phyloP scores from a whole-genome alignment of 78 protist species.

The Emiliania huxleyi region DNA sequence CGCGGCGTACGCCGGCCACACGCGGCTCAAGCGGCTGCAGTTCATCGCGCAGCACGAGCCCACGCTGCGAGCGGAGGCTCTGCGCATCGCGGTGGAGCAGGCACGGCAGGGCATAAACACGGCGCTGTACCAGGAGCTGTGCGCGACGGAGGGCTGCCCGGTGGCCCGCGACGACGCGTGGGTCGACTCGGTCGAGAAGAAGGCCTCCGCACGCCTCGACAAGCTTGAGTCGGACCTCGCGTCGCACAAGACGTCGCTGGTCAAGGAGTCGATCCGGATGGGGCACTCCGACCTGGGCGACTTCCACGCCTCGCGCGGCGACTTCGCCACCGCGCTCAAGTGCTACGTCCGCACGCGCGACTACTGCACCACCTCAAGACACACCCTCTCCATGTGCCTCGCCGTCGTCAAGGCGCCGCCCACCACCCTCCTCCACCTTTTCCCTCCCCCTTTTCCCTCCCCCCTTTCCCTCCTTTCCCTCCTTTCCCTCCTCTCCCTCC shows the following conservation, averaged over 20 bases:
- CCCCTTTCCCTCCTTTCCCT: too few species aligned
- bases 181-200: not conserved
- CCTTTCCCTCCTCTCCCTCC: too few species aligned
- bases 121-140: not conserved
- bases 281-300: slow-evolving; percentile 83
- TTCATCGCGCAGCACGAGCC: not conserved
- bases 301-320: slow-evolving; percentile 69
- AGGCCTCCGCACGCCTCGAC: slow-evolving; percentile 16
- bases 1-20: not conserved
- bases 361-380: slow-evolving; percentile 75
- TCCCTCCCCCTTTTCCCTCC: too few species aligned
- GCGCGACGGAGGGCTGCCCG: not conserved
- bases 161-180: not conserved
- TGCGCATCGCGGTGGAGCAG: not conserved
- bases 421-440: too few species aligned
- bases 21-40: slow-evolving; percentile 5
- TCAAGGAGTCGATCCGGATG: slow-evolving; percentile 72
- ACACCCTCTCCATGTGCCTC: slow-evolving; percentile 74
- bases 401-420: slow-evolving; percentile 65
- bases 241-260: slow-evolving; percentile 56
- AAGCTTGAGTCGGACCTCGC: slow-evolving; percentile 69
- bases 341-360: slow-evolving; percentile 82
- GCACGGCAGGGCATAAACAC: not conserved
- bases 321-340: slow-evolving; percentile 70
- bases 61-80: not conserved